Conservation (phyloP, 805 yeast species). For the Kazachstania kunashirensis region DNA sequence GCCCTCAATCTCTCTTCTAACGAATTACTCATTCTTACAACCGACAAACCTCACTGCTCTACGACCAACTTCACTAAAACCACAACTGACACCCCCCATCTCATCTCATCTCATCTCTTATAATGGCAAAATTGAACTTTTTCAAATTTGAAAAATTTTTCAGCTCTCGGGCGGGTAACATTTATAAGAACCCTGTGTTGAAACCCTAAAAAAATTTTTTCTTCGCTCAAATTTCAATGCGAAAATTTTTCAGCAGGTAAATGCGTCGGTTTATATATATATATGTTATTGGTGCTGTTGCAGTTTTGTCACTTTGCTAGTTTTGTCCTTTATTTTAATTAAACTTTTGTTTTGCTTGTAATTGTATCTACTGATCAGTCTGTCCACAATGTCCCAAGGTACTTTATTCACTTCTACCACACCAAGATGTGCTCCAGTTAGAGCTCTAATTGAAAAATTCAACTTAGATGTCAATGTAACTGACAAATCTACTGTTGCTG, state of each 20-base stretch:
- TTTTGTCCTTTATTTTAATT: neutral
- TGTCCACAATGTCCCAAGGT: conserved; percentile 53
- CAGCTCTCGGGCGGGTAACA: neutral
- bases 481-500: conserved; percentile 24
- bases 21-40: conserved; percentile 41
- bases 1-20: conserved; percentile 68
- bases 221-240: no score
- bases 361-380: neutral
- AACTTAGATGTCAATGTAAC: conserved; percentile 49
- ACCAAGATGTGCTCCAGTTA: conserved; percentile 26
- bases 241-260: no score
- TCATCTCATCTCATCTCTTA: conserved; percentile 11
- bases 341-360: neutral
- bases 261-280: no score
- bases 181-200: no score
- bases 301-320: no score
- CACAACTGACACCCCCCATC: neutral
- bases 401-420: conserved; percentile 40
- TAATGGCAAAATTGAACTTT: no score
- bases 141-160: conserved; percentile 1
- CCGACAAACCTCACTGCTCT: neutral
- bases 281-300: no score
- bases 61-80: neutral
- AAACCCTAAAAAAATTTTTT: no score
- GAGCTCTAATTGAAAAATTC: conserved; percentile 47